Evolutionary conservation across 1,139 yeast genomes (phyloP), one percentile per base, ranked within the genome.

Genomic region (Candida frijolesensis): DNA sequence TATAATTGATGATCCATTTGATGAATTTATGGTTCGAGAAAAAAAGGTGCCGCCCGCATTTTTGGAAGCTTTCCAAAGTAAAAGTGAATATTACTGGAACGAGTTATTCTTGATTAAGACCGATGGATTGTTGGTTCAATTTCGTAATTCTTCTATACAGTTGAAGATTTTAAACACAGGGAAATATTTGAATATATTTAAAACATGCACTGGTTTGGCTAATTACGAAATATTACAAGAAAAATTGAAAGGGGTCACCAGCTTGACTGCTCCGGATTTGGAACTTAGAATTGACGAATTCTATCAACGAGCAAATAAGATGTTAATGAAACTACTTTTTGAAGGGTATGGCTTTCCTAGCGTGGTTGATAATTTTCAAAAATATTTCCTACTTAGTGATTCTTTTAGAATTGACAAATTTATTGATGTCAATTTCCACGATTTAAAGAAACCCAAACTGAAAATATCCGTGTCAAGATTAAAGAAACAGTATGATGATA

Each of bases 61-160:
- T 42, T 62, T 70, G 27, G 71, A 71, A 22, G 59, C 78, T 7
- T 77, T 79, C 54, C 74, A 76, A 46, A 65, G 79, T 16, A 79
- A 80, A 55, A 77, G 84, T 52, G 96, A 91, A 57, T 84, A 86
- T 53, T 85, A 87, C 60, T 94, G 98, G 98, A 89, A 88, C 50
- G 89, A 89, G 53, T 82, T 90, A 51, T 94, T 82, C 64, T 80
- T 89, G 10, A 76, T 91, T 9, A 76, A 94, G 48, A 80, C 80
- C 48, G 96, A 89, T 60, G 96, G 95, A 0, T 62, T 91, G 19
- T 83, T 95, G 2, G 78, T 80, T 48, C 94, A 87, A 57, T 81
- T 92, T 48, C 66, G 74, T 8, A 68, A 73, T 47, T 72, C 72
- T n/a, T 82, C 78, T 1, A 65, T 84, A 1, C 89, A 87, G 58